phyloP scores from a whole-genome alignment of 2,329 filamentous ascomycete genomes.

The Cladorrhinum sp. region DNA sequence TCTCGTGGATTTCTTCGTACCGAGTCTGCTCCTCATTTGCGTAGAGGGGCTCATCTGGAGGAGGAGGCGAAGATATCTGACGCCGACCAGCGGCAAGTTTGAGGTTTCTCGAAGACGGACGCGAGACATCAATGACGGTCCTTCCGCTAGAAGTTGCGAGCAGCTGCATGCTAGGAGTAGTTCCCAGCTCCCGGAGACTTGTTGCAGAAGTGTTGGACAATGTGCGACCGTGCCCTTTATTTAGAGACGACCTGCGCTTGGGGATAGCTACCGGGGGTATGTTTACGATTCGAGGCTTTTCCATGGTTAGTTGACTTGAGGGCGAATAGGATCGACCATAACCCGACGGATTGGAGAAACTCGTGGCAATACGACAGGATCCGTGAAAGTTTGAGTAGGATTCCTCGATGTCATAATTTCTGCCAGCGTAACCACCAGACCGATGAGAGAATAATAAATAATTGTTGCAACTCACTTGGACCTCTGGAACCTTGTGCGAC shows the following conservation, averaged over 20 bases:
- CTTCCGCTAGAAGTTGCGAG: slow-evolving; percentile 17
- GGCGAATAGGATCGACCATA: slow-evolving; percentile 16
- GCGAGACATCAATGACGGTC: slow-evolving; percentile 22
- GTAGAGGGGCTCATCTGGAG: neutral
- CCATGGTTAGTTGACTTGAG: slow-evolving; percentile 8
- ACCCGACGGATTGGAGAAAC: neutral
- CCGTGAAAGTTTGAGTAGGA: neutral
- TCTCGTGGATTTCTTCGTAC: neutral
- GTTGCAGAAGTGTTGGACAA: slow-evolving; percentile 1
- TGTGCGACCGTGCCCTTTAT: neutral
- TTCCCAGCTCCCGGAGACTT: neutral
- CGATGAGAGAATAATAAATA: slow-evolving; percentile 11
- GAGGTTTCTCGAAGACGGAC: slow-evolving; percentile 13
- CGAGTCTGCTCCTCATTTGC: neutral
- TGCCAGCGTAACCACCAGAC: neutral
- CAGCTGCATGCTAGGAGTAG: slow-evolving; percentile 5
- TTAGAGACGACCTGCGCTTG: slow-evolving; percentile 17
- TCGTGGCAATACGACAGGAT: neutral
- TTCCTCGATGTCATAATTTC: neutral
- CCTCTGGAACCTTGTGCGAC: neutral
- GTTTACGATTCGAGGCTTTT: slow-evolving; percentile 23
- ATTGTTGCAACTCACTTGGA: neutral
- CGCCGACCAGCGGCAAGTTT: neutral
- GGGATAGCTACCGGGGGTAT: slow-evolving; percentile 21
- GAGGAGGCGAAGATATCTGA: neutral